Evolutionary conservation across 352 stramenopile genomes (phyloP).

Genomic region (Pythium utonaiense): DNA sequence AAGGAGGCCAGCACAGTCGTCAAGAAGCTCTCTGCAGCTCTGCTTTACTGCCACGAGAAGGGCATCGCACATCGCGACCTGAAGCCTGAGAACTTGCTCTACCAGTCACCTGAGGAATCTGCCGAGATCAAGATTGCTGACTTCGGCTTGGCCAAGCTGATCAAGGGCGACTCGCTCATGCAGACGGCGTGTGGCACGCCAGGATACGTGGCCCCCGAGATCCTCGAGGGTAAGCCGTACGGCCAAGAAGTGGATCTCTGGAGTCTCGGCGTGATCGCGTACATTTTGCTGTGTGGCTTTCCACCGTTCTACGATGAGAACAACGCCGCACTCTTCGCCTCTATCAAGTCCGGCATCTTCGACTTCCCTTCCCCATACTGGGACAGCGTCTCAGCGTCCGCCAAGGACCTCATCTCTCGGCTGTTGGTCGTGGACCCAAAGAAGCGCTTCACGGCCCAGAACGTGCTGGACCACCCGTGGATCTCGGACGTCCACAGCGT

Average conservation of each 20-base stretch:
- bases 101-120: conserved; percentile 83
- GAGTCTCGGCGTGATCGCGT: conserved; percentile 96
- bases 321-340: conserved; percentile 85
- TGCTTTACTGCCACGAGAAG: conserved; percentile 86
- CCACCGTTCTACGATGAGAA: conserved; percentile 96
- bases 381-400: conserved; percentile 86
- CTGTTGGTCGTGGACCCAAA: conserved; percentile 90
- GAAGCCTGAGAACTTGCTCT: conserved; percentile 89
- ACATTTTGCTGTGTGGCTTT: conserved; percentile 92
- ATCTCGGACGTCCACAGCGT: conserved; percentile 77
- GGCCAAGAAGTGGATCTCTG: conserved; percentile 94
- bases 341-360: conserved; percentile 88
- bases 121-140: conserved; percentile 93
- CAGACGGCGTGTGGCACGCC: conserved; percentile 95
- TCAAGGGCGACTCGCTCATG: conserved; percentile 92
- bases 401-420: conserved; percentile 91
- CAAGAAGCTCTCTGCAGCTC: conserved; percentile 75
- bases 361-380: conserved; percentile 94
- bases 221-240: conserved; percentile 92
- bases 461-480: conserved; percentile 84
- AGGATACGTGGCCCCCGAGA: conserved; percentile 96
- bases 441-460: conserved; percentile 84
- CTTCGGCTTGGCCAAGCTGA: conserved; percentile 89
- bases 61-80: conserved; percentile 90
- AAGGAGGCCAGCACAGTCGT: conserved; percentile 83